Percentiles rank a stretch among this genome's conserved stretches.
phyloP scores from a whole-genome alignment of 768 basidiomycete genomes.

The Chalciporus piperatus region DNA sequence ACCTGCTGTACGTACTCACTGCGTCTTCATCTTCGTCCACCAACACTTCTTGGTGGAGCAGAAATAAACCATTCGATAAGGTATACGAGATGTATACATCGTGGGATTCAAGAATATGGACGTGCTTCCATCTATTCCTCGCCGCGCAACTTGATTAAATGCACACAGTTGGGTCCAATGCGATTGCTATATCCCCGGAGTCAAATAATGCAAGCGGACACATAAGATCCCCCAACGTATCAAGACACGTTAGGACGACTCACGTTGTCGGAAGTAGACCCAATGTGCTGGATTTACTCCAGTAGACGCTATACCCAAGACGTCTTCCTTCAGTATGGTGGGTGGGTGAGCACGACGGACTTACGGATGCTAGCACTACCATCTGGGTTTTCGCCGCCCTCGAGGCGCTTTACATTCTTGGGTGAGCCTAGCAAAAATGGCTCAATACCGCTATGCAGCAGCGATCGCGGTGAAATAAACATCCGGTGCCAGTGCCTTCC shows the following conservation, averaged over 20 bases:
- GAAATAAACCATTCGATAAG: not conserved
- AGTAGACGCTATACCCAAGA: slow-evolving; percentile 36
- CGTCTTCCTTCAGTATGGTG: not conserved
- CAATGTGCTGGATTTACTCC: slow-evolving; percentile 48
- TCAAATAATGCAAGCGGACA: slow-evolving; percentile 2
- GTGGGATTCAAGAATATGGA: not conserved
- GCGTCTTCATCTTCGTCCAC: too few species aligned
- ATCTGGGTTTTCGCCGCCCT: slow-evolving; percentile 43
- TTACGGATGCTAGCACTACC: slow-evolving; percentile 50
- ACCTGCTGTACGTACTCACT: too few species aligned
- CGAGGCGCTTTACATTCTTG: slow-evolving; percentile 40
- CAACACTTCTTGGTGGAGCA: too few species aligned
- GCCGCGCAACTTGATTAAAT: slow-evolving; percentile 10
- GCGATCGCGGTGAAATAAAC: not conserved
- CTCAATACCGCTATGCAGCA: not conserved
- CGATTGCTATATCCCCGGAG: slow-evolving; percentile 23
- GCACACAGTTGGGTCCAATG: slow-evolving; percentile 33
- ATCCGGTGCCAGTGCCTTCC: not conserved
- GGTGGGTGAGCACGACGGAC: slow-evolving; percentile 3
- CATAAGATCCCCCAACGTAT: not conserved
- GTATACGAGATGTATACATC: not conserved
- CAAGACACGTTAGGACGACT: slow-evolving; percentile 7
- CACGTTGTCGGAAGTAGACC: slow-evolving; percentile 46
- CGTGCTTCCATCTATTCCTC: not conserved
- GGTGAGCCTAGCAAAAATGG: slow-evolving; percentile 21